phyloP scores from a whole-genome alignment of 1,139 yeast genomes.

The Sugiyamaella neomexicana region DNA sequence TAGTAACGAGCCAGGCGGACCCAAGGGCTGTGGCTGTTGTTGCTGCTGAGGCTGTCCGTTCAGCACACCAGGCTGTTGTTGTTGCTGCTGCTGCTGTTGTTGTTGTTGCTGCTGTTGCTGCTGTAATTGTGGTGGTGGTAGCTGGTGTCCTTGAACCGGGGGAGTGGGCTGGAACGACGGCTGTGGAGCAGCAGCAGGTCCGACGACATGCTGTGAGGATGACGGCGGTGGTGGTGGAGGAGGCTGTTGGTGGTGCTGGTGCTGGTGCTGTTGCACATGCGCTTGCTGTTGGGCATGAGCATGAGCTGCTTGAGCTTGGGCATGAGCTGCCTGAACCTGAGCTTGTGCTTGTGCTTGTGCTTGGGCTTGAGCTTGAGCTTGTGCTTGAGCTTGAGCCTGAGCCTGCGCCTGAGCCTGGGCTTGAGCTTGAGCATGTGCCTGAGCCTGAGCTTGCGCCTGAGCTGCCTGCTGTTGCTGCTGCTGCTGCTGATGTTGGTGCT shows the following conservation, averaged over 20 bases:
- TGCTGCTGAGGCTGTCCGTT: slow-evolving; percentile 17
- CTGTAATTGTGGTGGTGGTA: slow-evolving; percentile 20
- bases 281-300: slow-evolving; percentile 20
- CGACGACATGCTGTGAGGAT: slow-evolving; percentile 13
- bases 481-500: slow-evolving; percentile 19
- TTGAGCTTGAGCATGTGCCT: too few relatives aligned
- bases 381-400: slow-evolving; percentile 26
- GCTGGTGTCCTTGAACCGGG: slow-evolving; percentile 20
- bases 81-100: too few relatives aligned
- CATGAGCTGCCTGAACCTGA: slow-evolving; percentile 12
- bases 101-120: slow-evolving; percentile 17
- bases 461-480: slow-evolving; percentile 4
- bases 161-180: slow-evolving; percentile 21
- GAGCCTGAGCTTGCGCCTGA: slow-evolving; percentile 18
- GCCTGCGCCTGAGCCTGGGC: too few relatives aligned
- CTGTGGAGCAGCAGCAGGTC: slow-evolving; percentile 19
- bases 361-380: slow-evolving; percentile 23
- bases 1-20: slow-evolving; percentile 14
- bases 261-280: slow-evolving; percentile 20
- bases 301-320: slow-evolving; percentile 7
- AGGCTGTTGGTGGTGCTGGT: slow-evolving; percentile 17
- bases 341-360: slow-evolving; percentile 27
- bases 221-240: too few relatives aligned
- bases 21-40: slow-evolving; percentile 19
- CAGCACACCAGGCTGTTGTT: slow-evolving; percentile 6